phyloP scores from a whole-genome alignment of 768 basidiomycete genomes.

The Udeniomyces megalosporus region DNA sequence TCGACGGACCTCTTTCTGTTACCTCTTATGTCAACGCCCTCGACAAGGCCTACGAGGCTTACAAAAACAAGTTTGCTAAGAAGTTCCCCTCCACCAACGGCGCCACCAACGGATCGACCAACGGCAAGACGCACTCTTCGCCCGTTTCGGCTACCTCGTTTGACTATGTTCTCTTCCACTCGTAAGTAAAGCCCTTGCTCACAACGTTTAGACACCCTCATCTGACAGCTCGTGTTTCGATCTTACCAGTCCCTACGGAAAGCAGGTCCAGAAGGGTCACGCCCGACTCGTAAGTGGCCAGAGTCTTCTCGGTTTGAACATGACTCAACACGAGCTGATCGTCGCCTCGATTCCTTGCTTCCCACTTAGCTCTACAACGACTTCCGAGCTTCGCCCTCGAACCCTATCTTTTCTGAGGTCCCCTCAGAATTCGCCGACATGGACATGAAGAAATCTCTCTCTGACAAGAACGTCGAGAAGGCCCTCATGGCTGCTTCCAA shows the following conservation, averaged over 20 bases:
- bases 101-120: constrained; percentile 26
- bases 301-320: neutral
- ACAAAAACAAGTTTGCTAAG: constrained; percentile 62
- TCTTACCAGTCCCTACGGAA: constrained; percentile 67
- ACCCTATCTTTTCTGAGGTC: constrained; percentile 44
- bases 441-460: constrained; percentile 55
- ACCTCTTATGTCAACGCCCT: constrained; percentile 88
- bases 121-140: constrained; percentile 11
- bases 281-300: constrained; percentile 48
- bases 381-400: constrained; percentile 61
- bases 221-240: neutral
- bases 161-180: constrained; percentile 89
- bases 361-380: constrained; percentile 53
- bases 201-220: too few species aligned
- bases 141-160: constrained; percentile 50
- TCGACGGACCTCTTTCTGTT: constrained; percentile 92
- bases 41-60: constrained; percentile 71
- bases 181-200: constrained; percentile 19
- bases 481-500: constrained; percentile 71
- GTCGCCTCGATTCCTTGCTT: neutral
- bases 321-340: neutral
- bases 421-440: constrained; percentile 47
- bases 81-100: constrained; percentile 23
- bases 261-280: constrained; percentile 93
- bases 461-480: constrained; percentile 94